phyloP scores from a whole-genome alignment of 1,284 basidiomycete genomes.

The Leccinum subrobustum region DNA sequence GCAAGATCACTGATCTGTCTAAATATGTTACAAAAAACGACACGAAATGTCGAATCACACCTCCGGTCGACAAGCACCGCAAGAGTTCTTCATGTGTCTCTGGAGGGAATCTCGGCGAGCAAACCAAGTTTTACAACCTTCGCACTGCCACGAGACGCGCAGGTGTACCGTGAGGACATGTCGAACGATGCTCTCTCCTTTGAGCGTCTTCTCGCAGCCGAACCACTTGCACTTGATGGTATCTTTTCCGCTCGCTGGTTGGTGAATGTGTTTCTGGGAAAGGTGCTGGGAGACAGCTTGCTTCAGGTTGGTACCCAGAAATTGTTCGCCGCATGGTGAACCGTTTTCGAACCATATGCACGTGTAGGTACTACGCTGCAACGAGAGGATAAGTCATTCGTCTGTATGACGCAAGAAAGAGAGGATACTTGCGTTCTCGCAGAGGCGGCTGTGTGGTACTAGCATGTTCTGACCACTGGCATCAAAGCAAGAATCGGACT shows the following conservation, averaged over 20 bases:
- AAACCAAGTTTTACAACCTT: conserved; percentile 20
- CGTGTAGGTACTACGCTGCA: neutral
- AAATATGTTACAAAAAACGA: neutral
- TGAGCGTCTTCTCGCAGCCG: conserved; percentile 25
- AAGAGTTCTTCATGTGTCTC: conserved; percentile 26
- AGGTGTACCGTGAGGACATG: conserved; percentile 29
- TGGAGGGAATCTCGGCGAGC: conserved; percentile 33
- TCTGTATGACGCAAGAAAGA: neutral
- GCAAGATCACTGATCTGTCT: neutral
- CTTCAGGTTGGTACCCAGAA: conserved; percentile 6
- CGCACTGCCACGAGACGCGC: conserved; percentile 14
- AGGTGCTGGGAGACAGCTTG: conserved; percentile 20
- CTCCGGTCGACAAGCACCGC: conserved; percentile 2
- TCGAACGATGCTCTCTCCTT: conserved; percentile 26
- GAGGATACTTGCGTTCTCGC: conserved; percentile 1
- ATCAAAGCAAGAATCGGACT: neutral
- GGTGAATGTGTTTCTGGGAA: conserved; percentile 3
- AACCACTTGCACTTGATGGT: conserved; percentile 19
- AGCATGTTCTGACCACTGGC: neutral
- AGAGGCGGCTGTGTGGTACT: neutral
- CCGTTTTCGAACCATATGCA: conserved; percentile 17
- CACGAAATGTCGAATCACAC: neutral
- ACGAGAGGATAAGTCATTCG: neutral
- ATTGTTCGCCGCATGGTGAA: conserved; percentile 5
- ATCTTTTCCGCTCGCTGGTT: conserved; percentile 9